Base-by-base conservation (phyloP, 176 grass and related monocot species). In the Oryza brachyantha region DNA sequence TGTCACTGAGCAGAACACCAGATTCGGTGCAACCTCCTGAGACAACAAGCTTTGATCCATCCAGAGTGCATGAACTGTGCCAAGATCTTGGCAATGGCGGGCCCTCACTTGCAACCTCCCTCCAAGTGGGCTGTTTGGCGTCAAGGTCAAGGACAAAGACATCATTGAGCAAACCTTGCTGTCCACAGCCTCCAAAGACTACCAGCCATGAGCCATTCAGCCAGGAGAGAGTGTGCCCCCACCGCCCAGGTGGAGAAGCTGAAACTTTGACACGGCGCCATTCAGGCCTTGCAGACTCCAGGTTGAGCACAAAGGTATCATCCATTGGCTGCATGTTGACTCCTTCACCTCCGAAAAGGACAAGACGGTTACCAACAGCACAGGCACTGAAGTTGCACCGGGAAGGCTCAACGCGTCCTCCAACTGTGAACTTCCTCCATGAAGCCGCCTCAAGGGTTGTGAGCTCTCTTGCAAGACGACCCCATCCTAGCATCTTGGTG, bases 251-350 rank as follows among this genome's bases (percentile, higher is more conserved):
- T 64, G 96, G 96, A 4, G 96, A 92, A 26, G 96, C 84, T 60
- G 83, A 73, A 64, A 99, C 96, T 68, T 91, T 99, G 58, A 99
- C 88, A 45, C 84, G 92, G 7, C 43, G 63, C 96, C 96, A 99
- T 75, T 99, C 90, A 11, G 96, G 92, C 63, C 86, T 92, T 37
- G 85, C 75, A 72, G 88, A 68, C 24, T 99, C 92, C 14, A 99
- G 86, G 72, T 99, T 93, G 58, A 99, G 88, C 43, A 99, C 96
- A 87, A 99, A 99, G 2, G 96, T 99, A 37, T 99, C 96, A 60
- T 95, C 88, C 92, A 95, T 95, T 35, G 96, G 96, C 72, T 99
- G 88, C 96, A 99, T 99, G 70, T 95, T 86, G 66, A 99, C 66
- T 21, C 96, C 96, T 84, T 99, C 92, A 4, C 96, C 92, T 80